These are phyloP conservation scores for Ophiosphaerella korrae DNA, from an alignment of 2,329 filamentous ascomycete species.

Conservation along the genomic window DNA sequence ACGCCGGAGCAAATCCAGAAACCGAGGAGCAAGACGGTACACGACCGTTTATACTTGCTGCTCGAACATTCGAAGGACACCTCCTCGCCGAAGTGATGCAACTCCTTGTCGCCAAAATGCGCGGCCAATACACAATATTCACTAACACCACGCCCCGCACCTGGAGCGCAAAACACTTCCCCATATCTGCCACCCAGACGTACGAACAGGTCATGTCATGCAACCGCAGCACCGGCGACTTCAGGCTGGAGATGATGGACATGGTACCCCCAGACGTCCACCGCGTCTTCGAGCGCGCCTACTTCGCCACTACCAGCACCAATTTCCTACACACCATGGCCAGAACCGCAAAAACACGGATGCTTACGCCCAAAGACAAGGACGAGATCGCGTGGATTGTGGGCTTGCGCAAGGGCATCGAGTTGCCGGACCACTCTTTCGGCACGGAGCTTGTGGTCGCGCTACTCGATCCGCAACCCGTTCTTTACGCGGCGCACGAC, in stretches of 20 bases:
- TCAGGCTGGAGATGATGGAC: slow-evolving; percentile 20
- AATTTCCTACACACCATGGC: slow-evolving; percentile 29
- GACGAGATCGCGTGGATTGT: slow-evolving; percentile 29
- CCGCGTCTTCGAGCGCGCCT: slow-evolving; percentile 28
- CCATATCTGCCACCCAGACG: slow-evolving; percentile 28
- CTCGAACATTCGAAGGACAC: slow-evolving; percentile 33
- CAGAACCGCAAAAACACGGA: slow-evolving; percentile 10
- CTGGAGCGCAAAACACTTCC: slow-evolving; percentile 33
- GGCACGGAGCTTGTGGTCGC: slow-evolving; percentile 33
- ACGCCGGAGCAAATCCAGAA: slow-evolving; percentile 39
- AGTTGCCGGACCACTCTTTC: slow-evolving; percentile 30
- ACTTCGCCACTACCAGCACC: slow-evolving; percentile 30
- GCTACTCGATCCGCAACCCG: slow-evolving; percentile 19
- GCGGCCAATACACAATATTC: slow-evolving; percentile 15
- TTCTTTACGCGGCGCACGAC: background rate
- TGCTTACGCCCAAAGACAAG: slow-evolving; percentile 25
- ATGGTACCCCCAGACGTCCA: slow-evolving; percentile 34
- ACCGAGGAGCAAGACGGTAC: slow-evolving; percentile 23
- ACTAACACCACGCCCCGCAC: slow-evolving; percentile 14
- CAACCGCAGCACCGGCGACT: slow-evolving; percentile 21
- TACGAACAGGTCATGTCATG: slow-evolving; percentile 33
- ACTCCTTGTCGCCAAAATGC: slow-evolving; percentile 28
- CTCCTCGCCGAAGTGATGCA: slow-evolving; percentile 32
- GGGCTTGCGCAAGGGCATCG: slow-evolving; percentile 19
- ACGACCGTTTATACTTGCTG: slow-evolving; percentile 32